Percentiles rank a stretch among this genome's conserved stretches.
These are phyloP conservation scores for Rhodotorula sp. DNA, from an alignment of 1,284 basidiomycete species.

Conservation along the genomic window DNA sequence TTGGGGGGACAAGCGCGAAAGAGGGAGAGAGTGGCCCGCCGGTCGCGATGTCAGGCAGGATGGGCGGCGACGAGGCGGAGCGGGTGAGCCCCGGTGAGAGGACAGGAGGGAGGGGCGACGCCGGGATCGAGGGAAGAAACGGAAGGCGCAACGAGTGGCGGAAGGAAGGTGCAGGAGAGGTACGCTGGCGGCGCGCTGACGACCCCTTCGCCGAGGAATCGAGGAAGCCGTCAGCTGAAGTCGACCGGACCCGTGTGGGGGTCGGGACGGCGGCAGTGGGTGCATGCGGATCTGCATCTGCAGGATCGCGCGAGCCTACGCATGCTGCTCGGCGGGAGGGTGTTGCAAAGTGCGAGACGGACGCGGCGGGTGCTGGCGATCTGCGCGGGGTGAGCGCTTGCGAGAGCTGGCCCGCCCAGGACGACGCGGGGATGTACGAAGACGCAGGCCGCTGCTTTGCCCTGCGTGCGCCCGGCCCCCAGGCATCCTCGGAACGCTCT, in stretches of 20 bases:
- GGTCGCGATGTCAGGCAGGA: slow-evolving; percentile 13
- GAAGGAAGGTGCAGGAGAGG: slow-evolving; percentile 1
- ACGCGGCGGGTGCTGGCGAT: background rate
- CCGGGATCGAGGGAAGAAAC: slow-evolving; percentile 30
- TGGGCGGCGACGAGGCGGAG: slow-evolving; percentile 26
- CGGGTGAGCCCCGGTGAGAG: slow-evolving; percentile 20
- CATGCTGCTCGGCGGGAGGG: background rate
- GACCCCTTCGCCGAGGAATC: background rate
- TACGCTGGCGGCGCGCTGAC: background rate
- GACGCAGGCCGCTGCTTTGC: slow-evolving; percentile 6
- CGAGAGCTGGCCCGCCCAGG: slow-evolving; percentile 23
- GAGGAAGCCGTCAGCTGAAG: background rate
- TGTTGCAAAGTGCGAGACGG: background rate
- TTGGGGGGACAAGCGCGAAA: background rate
- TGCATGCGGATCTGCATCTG: too few species aligned
- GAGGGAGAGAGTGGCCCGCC: background rate
- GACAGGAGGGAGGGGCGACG: slow-evolving; percentile 22
- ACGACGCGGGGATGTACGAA: slow-evolving; percentile 7
- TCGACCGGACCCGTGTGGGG: background rate
- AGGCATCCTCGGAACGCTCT: background rate
- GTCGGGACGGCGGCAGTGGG: background rate
- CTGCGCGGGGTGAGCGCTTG: slow-evolving; percentile 1
- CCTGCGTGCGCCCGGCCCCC: background rate
- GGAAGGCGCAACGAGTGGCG: slow-evolving; percentile 21
- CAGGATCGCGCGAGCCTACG: background rate